A percentile compares a stretch with the other conserved stretches of the same genome.
Conservation (phyloP, 2,329 filamentous ascomycete genomes). For the Hyphodiscus sp. region DNA sequence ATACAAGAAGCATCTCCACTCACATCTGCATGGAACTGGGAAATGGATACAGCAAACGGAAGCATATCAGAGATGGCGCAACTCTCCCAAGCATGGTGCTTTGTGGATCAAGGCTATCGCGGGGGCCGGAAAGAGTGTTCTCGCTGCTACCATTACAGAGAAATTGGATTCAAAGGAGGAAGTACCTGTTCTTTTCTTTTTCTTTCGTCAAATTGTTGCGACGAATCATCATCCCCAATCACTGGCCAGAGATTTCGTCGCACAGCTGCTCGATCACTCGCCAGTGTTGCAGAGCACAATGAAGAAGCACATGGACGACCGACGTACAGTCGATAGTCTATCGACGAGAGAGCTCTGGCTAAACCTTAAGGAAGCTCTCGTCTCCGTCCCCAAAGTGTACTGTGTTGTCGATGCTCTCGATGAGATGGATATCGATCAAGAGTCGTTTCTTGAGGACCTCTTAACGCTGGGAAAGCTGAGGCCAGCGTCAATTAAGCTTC, state of each 20-base stretch:
- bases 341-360: conserved; percentile 26
- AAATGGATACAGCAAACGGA: conserved; percentile 18
- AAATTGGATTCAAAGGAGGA: conserved; percentile 14
- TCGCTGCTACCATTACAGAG: conserved; percentile 25
- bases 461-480: conserved; percentile 28
- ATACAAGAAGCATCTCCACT: conserved; percentile 15
- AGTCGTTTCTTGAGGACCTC: conserved; percentile 32
- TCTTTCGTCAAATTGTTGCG: conserved; percentile 33
- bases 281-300: not conserved
- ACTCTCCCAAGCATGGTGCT: conserved; percentile 29
- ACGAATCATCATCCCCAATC: conserved; percentile 25
- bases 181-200: conserved; percentile 32
- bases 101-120: conserved; percentile 42
- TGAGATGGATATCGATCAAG: conserved; percentile 37
- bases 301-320: not conserved
- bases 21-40: conserved; percentile 15
- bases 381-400: conserved; percentile 26
- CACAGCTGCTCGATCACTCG: conserved; percentile 28
- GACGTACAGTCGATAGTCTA: not conserved
- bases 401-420: conserved; percentile 46
- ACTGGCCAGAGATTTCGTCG: conserved; percentile 30
- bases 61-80: conserved; percentile 15
- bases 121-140: conserved; percentile 39
- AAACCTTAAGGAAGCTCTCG: conserved; percentile 20
- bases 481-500: conserved; percentile 33